These are phyloP conservation scores for Fusarium praegraminearum DNA, from an alignment of 2,329 filamentous ascomycete genomes.

Conservation along the genomic window DNA sequence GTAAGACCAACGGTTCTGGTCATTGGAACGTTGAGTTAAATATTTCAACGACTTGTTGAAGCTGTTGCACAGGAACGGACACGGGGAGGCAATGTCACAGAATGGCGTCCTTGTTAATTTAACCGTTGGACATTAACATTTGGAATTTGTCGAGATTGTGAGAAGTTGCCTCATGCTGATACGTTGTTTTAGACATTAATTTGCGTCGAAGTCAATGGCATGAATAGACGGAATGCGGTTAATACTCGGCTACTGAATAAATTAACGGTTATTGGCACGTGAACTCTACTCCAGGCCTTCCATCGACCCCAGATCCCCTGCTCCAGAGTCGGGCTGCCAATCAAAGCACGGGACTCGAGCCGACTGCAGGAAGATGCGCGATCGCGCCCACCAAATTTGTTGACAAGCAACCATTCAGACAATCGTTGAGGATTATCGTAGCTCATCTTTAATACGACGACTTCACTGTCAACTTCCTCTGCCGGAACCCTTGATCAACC, in stretches of 20 bases:
- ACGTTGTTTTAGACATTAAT: slow-evolving; percentile 3
- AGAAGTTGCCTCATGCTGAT: neutral
- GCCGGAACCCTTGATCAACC: slow-evolving; percentile 3
- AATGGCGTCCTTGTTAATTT: neutral
- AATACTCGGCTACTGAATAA: slow-evolving; percentile 36
- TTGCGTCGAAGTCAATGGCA: neutral
- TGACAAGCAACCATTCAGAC: slow-evolving; percentile 47
- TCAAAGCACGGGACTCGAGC: slow-evolving; percentile 46
- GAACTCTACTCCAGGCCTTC: slow-evolving; percentile 35
- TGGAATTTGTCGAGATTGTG: neutral
- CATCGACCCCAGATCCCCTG: slow-evolving; percentile 41
- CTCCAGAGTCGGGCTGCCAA: slow-evolving; percentile 46
- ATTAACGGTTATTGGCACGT: slow-evolving; percentile 39
- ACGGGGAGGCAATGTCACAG: neutral
- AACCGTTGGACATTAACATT: neutral
- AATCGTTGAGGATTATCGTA: slow-evolving; percentile 24
- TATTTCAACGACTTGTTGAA: slow-evolving; percentile 3
- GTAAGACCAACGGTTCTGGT: neutral
- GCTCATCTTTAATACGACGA: slow-evolving; percentile 27
- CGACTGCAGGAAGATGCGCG: slow-evolving; percentile 35
- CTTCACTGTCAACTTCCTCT: slow-evolving; percentile 11
- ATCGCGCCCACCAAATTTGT: slow-evolving; percentile 49
- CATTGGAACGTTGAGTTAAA: neutral
- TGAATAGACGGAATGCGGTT: slow-evolving; percentile 25
- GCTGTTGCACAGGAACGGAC: slow-evolving; percentile 22